These are phyloP conservation scores for Flaveria brownii DNA, from an alignment of 129 eudicot species.

Conservation along the genomic window DNA sequence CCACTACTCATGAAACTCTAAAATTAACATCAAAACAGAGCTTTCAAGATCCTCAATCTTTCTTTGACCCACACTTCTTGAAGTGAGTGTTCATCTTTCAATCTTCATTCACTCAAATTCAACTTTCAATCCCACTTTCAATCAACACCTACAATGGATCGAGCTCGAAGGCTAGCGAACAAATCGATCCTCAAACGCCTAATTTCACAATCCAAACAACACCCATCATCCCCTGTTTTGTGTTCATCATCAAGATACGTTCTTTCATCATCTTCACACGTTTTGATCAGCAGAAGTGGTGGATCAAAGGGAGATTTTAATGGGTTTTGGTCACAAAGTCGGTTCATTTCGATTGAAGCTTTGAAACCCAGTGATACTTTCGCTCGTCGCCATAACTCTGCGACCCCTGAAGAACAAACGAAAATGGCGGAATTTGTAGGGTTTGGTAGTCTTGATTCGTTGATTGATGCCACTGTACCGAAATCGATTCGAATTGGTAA, in stretches of 20 bases:
- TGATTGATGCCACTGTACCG: slow-evolving; percentile 89
- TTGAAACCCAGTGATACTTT: slow-evolving; percentile 88
- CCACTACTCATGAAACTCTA: slow-evolving; percentile 18
- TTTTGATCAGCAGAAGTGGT: slow-evolving; percentile 17
- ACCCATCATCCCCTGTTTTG: slow-evolving; percentile 35
- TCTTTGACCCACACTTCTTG: slow-evolving; percentile 1
- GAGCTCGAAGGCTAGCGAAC: slow-evolving; percentile 70
- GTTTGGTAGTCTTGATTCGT: slow-evolving; percentile 50
- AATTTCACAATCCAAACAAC: slow-evolving; percentile 56
- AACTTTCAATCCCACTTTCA: neutral
- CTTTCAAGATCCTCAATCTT: slow-evolving; percentile 13
- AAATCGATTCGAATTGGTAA: slow-evolving; percentile 59
- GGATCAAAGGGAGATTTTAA: neutral
- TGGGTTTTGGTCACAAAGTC: slow-evolving; percentile 32
- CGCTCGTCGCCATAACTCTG: slow-evolving; percentile 88
- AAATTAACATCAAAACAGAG: slow-evolving; percentile 21
- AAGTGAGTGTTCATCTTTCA: slow-evolving; percentile 12
- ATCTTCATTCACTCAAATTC: neutral
- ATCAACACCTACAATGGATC: slow-evolving; percentile 55
- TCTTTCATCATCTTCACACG: slow-evolving; percentile 47
- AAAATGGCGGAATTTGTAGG: slow-evolving; percentile 80
- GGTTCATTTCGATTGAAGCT: slow-evolving; percentile 75
- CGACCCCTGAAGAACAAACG: slow-evolving; percentile 66
- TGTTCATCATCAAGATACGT: slow-evolving; percentile 55
- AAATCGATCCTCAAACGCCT: slow-evolving; percentile 58